Evolutionary conservation across 495 filamentous ascomycete genomes (phyloP).

Genomic region (Oidiodendron maius): DNA sequence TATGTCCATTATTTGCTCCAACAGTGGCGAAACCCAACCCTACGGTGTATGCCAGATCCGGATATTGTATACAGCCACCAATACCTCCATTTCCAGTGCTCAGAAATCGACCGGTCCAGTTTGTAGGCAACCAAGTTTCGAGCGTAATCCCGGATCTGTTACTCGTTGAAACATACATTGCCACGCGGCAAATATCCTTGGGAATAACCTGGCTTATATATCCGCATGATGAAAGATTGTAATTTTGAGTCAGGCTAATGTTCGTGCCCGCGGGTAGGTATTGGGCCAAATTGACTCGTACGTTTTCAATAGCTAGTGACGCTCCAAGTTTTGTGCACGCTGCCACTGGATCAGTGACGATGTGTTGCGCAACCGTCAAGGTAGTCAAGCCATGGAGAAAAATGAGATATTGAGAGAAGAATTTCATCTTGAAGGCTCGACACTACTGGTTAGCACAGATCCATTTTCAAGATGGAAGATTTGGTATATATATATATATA

Average conservation of each 20-base stretch:
- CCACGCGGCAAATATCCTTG: constrained; percentile 50
- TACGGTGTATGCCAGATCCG: constrained; percentile 21
- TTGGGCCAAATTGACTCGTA: constrained; percentile 15
- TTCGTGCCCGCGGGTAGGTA: constrained; percentile 45
- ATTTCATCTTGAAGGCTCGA: too few relatives aligned
- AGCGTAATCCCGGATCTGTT: constrained; percentile 44
- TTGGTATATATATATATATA: too few relatives aligned
- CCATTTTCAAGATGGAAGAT: too few relatives aligned
- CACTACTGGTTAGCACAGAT: too few relatives aligned
- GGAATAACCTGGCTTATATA: constrained; percentile 33
- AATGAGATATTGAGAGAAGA: too few relatives aligned
- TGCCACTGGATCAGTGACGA: not conserved
- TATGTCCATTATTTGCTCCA: constrained; percentile 52
- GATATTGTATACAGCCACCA: constrained; percentile 16
- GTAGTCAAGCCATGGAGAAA: too few relatives aligned
- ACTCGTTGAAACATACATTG: constrained; percentile 49
- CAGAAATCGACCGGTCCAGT: constrained; percentile 20
- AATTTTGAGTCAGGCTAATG: constrained; percentile 39
- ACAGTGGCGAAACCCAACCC: constrained; percentile 50
- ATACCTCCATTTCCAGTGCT: constrained; percentile 19
- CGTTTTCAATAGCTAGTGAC: constrained; percentile 7
- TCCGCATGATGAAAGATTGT: constrained; percentile 34
- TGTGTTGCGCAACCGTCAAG: not conserved
- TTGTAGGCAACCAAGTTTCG: constrained; percentile 52
- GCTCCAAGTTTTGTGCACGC: constrained; percentile 9